Percentiles rank a stretch among this genome's conserved stretches.
Evolutionary conservation across 2,329 filamentous ascomycete species (phyloP).

Genomic region (Canariomyces notabilis): DNA sequence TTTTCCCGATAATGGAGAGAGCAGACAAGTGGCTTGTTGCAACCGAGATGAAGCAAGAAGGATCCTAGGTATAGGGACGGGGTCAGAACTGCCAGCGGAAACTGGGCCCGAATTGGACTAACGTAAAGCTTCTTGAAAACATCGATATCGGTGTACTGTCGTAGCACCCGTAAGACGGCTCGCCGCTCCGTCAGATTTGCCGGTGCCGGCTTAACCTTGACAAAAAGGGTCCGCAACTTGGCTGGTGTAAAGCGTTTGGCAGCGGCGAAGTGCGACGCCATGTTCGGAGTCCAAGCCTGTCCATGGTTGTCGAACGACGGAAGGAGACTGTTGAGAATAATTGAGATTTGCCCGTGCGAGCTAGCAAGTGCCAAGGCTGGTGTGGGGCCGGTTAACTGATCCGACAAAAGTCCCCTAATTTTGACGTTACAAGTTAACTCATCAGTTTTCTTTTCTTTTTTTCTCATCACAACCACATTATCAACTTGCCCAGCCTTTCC

Average conservation of each 20-base stretch:
- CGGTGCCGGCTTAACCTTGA: conserved; percentile 49
- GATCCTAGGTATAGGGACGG: conserved; percentile 38
- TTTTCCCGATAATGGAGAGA: conserved; percentile 36
- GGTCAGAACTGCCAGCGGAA: not conserved
- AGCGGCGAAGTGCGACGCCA: not conserved
- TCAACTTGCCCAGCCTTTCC: too few species aligned
- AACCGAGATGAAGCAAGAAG: conserved; percentile 47
- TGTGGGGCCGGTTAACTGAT: too few species aligned
- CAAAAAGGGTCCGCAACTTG: conserved; percentile 35
- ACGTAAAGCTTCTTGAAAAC: conserved; percentile 45
- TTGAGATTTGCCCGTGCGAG: too few species aligned
- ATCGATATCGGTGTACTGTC: conserved; percentile 46
- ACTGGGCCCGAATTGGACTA: not conserved
- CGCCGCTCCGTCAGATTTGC: conserved; percentile 50
- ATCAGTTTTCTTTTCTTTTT: too few species aligned
- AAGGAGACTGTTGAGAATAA: too few species aligned
- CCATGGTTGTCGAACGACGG: too few species aligned
- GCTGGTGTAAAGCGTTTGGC: conserved; percentile 12
- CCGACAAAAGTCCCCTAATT: too few species aligned
- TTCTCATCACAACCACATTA: too few species aligned
- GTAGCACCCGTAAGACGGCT: conserved; percentile 48
- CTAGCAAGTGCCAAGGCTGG: too few species aligned
- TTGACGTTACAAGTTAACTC: too few species aligned
- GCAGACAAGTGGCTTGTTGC: conserved; percentile 39
- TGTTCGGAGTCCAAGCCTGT: not conserved